Percentiles rank a stretch among this genome's conserved stretches.
Conservation (phyloP, 2,329 filamentous ascomycete species). For the Sclerotinia spermophila region DNA sequence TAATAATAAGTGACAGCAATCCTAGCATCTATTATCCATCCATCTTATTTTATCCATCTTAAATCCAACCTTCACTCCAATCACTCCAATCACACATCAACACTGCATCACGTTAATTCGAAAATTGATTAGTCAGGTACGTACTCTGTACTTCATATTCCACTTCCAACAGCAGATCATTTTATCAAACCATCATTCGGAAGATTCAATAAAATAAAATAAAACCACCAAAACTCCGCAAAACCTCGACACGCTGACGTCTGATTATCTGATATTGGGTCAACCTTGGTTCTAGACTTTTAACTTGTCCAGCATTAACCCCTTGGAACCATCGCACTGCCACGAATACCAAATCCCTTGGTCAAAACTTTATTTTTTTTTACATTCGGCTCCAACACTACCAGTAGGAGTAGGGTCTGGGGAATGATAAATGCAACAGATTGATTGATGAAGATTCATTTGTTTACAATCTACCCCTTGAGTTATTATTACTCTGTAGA, state of each 20-base stretch:
- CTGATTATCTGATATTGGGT: neutral
- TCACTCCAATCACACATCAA: neutral
- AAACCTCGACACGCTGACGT: constrained; percentile 2
- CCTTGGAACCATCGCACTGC: neutral
- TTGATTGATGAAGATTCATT: neutral
- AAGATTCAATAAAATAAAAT: too few species aligned
- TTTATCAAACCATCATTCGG: neutral
- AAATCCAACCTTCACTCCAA: neutral
- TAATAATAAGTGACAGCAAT: neutral
- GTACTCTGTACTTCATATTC: neutral
- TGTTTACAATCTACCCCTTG: neutral
- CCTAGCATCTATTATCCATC: neutral
- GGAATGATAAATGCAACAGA: too few species aligned
- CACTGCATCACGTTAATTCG: neutral
- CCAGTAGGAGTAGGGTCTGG: too few species aligned
- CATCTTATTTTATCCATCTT: too few species aligned
- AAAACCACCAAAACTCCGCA: neutral
- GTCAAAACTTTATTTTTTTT: neutral
- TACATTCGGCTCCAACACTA: neutral
- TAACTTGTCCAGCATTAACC: neutral
- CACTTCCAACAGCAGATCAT: neutral
- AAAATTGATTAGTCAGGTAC: constrained; percentile 5
- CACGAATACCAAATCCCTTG: neutral
- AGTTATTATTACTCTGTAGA: neutral
- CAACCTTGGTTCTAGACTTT: neutral